Conservation (phyloP, 129 eudicot genomes). For the Ambrosia artemisiifolia region DNA sequence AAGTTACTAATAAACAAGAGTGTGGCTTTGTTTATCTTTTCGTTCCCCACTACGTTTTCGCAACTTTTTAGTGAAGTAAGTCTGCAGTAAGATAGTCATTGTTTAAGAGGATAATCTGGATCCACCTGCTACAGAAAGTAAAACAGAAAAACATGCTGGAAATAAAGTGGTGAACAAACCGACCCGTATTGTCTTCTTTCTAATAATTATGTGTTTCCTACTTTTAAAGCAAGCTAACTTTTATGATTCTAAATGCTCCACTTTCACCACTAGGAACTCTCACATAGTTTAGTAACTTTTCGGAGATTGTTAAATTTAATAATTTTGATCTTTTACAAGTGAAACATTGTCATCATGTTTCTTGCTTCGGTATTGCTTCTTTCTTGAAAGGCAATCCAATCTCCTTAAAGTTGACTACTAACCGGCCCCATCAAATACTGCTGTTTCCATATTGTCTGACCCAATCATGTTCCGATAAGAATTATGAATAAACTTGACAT, state of each 20-base stretch:
- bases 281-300: conserved; percentile 16
- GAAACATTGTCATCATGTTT: conserved; percentile 31
- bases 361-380: conserved; percentile 14
- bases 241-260: conserved; percentile 24
- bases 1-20: conserved; percentile 6
- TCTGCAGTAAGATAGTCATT: not conserved
- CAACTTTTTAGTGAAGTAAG: conserved; percentile 24
- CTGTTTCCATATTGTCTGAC: conserved; percentile 22
- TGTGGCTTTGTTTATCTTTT: conserved; percentile 24
- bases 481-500: conserved; percentile 20
- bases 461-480: conserved; percentile 15
- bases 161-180: conserved; percentile 18
- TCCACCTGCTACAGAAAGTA: conserved; percentile 22
- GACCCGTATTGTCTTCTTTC: conserved; percentile 30
- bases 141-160: conserved; percentile 35
- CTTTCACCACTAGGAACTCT: conserved; percentile 27
- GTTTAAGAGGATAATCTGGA: conserved; percentile 21
- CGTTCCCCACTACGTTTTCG: conserved; percentile 8
- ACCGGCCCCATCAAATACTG: conserved; percentile 25
- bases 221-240: conserved; percentile 23
- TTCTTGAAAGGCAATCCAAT: conserved; percentile 23
- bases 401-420: conserved; percentile 11
- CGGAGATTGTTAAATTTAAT: not conserved
- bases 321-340: conserved; percentile 6
- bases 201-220: conserved; percentile 28